A percentile compares a stretch with the other conserved stretches of the same genome.
Evolutionary conservation across 2,329 filamentous ascomycete species (phyloP).

Genomic region (Pyrenochaeta sp.): DNA sequence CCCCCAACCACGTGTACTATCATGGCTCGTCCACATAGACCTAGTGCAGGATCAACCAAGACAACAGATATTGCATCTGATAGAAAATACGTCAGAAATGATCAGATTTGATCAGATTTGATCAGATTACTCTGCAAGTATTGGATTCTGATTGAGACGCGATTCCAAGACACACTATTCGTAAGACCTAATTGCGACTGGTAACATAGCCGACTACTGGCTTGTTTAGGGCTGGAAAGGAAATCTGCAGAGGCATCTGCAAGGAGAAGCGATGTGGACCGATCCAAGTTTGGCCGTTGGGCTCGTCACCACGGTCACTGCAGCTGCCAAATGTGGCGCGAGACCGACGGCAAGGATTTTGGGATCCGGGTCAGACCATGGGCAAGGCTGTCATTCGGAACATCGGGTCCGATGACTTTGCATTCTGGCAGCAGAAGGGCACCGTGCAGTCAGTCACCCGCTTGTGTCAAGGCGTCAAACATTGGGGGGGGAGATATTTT

Average conservation of each 20-base stretch:
- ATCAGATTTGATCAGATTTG: not conserved
- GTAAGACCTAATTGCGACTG: not conserved
- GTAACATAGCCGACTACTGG: conserved; percentile 8
- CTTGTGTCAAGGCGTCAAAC: not conserved
- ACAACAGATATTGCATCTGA: too few relatives aligned
- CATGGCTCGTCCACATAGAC: conserved; percentile 15
- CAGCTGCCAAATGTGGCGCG: conserved; percentile 2
- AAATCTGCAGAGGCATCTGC: not conserved
- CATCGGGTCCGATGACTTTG: conserved; percentile 5
- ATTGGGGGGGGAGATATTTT: conserved; percentile 7
- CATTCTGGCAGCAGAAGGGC: conserved; percentile 3
- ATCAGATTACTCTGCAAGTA: too few relatives aligned
- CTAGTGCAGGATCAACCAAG: too few relatives aligned
- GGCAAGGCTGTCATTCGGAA: conserved; percentile 14
- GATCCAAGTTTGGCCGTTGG: not conserved
- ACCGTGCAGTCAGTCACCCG: not conserved
- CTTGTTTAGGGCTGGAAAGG: conserved; percentile 1
- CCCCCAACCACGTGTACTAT: conserved; percentile 21
- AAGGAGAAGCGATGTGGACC: not conserved
- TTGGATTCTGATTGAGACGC: too few relatives aligned
- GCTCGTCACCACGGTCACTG: conserved; percentile 2
- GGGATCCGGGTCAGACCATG: not conserved
- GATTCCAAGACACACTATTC: not conserved
- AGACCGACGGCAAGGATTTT: not conserved
- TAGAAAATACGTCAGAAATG: too few relatives aligned